Base-by-base conservation (phyloP, 2,329 filamentous ascomycete genomes). In the Neofusicoccum cordaticola region DNA sequence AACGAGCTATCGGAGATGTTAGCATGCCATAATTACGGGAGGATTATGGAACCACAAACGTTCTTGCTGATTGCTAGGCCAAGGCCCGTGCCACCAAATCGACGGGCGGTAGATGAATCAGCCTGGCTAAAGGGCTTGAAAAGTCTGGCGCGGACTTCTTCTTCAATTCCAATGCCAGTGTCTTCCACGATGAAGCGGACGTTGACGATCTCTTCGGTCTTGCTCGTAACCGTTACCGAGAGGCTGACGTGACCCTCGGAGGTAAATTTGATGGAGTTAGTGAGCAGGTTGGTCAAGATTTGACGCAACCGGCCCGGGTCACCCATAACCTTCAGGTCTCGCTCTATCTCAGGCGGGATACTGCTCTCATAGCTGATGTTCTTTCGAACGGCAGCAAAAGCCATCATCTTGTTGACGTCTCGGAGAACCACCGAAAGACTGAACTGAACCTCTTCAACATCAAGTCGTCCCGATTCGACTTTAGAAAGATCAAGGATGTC, bases 401-500 rank as follows among this genome's bases (percentile, higher is more conserved):
- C 88, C 69, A 96, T 85, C 91, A 96, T 95, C 74, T 93, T 92
- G 61, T 88, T 90, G 19, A 95, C 91, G 72, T 96, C 92, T 52
- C 88, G 84, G 6, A 93, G 85, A 12, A 92, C 86, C 1, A 91
- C 82, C 0, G 88, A 88, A 1, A 93, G 80, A 34, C 88, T 91
- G 70, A 93, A 94, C 67, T 92, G 90, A 0, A 93, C 90, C 70
- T 93, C 89, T 75, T 93, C 90, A 45, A 93, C 89, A 67, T 93
- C 90, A 19, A 93, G 78, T 7, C 88, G 83, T 2, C 91, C 90
- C 8, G 89, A 91, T 73, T 93, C 91, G 1, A 92, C 88, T 75
- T 96, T 96, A 3, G 91, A 95, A 74, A 96, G 93, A 76, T 96
- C 92, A 1, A 96, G 81, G 63, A 96, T 96, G 71, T 96, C 92